phyloP scores from a whole-genome alignment of 129 eudicot species.

The Artemisia annua region DNA sequence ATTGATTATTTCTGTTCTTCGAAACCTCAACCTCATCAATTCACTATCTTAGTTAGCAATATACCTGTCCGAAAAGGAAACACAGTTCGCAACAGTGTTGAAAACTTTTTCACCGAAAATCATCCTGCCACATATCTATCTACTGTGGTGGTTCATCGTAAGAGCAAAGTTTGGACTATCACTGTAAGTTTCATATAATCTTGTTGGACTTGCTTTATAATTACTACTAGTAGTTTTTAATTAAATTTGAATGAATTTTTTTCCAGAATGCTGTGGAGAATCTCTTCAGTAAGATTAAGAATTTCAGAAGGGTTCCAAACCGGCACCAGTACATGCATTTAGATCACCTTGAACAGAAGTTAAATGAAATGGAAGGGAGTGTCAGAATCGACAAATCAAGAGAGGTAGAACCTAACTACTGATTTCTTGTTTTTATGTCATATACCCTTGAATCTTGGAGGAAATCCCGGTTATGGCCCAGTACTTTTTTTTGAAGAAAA shows the following conservation, averaged over 20 bases:
- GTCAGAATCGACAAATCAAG: slow-evolving; percentile 42
- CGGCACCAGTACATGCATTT: slow-evolving; percentile 29
- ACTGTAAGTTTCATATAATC: slow-evolving; percentile 37
- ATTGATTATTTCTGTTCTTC: slow-evolving; percentile 48
- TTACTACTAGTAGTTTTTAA: background rate
- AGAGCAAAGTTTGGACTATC: slow-evolving; percentile 42
- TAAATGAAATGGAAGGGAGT: slow-evolving; percentile 33
- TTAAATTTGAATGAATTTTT: background rate
- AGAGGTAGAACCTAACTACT: slow-evolving; percentile 41
- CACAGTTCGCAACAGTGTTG: slow-evolving; percentile 47
- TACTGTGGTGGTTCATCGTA: slow-evolving; percentile 53
- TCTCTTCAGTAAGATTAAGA: slow-evolving; percentile 29
- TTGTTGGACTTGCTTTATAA: background rate
- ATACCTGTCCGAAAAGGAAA: slow-evolving; percentile 50
- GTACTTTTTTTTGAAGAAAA: background rate
- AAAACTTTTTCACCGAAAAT: slow-evolving; percentile 52
- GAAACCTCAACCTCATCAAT: slow-evolving; percentile 59
- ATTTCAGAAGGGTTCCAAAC: slow-evolving; percentile 19
- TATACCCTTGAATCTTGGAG: background rate
- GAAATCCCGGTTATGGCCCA: background rate
- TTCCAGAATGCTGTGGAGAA: slow-evolving; percentile 44
- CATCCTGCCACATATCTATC: slow-evolving; percentile 63
- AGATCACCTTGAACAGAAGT: slow-evolving; percentile 33
- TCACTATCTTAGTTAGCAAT: slow-evolving; percentile 55
- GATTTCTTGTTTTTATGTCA: slow-evolving; percentile 4